phyloP scores from a whole-genome alignment of 192 early-diverging fungal species.

The Radiomyces spectabilis region DNA sequence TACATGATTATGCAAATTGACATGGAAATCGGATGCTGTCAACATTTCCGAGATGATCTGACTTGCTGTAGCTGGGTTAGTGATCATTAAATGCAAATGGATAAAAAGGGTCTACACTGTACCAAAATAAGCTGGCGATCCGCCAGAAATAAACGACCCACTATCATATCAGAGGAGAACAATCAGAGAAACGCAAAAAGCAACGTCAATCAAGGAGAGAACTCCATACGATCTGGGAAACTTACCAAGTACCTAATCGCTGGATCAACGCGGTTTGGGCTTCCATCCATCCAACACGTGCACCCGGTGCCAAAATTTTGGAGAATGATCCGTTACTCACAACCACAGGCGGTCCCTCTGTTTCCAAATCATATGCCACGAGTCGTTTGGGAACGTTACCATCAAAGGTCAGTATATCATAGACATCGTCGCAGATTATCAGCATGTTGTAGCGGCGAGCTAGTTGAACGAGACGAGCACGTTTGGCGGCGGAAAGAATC shows the following conservation, averaged over 20 bases:
- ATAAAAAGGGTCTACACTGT: too few species aligned
- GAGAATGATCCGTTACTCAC: conserved; percentile 28
- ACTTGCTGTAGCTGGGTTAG: conserved; percentile 14
- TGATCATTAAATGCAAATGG: too few species aligned
- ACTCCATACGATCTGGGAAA: too few species aligned
- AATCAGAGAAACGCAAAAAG: background rate
- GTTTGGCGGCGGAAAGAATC: conserved; percentile 4
- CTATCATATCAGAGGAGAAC: conserved; percentile 10
- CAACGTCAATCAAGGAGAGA: background rate
- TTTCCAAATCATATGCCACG: conserved; percentile 14
- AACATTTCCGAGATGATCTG: conserved; percentile 10
- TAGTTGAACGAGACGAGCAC: conserved; percentile 11
- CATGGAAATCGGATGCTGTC: background rate
- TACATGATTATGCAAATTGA: conserved; percentile 3
- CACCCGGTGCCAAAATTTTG: conserved; percentile 23
- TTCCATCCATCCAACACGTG: conserved; percentile 23
- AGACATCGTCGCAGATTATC: conserved; percentile 29
- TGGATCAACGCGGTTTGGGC: conserved; percentile 2
- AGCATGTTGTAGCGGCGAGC: conserved; percentile 17
- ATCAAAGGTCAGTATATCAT: conserved; percentile 25
- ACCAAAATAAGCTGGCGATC: too few species aligned
- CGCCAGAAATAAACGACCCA: conserved; percentile 23
- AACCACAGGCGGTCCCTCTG: background rate
- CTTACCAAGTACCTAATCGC: conserved; percentile 8
- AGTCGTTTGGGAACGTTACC: background rate